Evolutionary conservation across 768 basidiomycete genomes (phyloP), one percentile per base, ranked within the genome.

Genomic region (Kwoniella shandongensis): DNA sequence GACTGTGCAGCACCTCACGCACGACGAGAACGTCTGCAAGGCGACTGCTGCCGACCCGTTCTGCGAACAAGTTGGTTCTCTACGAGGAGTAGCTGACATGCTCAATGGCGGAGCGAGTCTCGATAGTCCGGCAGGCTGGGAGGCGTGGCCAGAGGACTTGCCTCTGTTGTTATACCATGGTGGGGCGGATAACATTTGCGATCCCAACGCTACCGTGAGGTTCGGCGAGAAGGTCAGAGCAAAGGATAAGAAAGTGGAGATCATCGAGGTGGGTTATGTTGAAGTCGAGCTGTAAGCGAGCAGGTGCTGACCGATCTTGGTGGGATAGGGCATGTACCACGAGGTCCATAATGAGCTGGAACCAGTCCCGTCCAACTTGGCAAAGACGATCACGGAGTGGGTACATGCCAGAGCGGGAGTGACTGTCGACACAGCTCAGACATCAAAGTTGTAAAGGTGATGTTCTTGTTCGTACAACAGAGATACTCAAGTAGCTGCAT

Each of bases 271-370:
- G 54, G 53, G 68, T 58, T n/a, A 13, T 25, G 52, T 23, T n/a
- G n/a, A n/a, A n/a, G 15, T 46, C 44, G 46, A 26, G 22, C 36
- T 39, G 11, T 39, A 18, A n/a, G n/a, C n/a, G n/a, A n/a, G n/a
- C n/a, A n/a, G n/a, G n/a, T 36, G 22, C n/a, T 46, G 44, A 46
- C 44, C 6, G 22, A 25, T 44, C 20, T 10, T 10, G 18, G 35
- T 23, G 8, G 15, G n/a, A 12, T 30, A 73, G 68, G 71, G 66
- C 0, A 68, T 70, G 65, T 58, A 59, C 18, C 72, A 73, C 38
- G 72, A 73, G 51, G 57, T 66, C 1, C 72, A 73, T 40, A 66
- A 73, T 39, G 72, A 73, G 56, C 58, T 56, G 7, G 62, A 66
- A 35, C 72, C 72, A 0, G 61, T 59, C 0, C 72, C 72, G 11